These are phyloP conservation scores for Neoarthrinium moseri DNA, from an alignment of 2,329 filamentous ascomycete species.

Conservation along the genomic window DNA sequence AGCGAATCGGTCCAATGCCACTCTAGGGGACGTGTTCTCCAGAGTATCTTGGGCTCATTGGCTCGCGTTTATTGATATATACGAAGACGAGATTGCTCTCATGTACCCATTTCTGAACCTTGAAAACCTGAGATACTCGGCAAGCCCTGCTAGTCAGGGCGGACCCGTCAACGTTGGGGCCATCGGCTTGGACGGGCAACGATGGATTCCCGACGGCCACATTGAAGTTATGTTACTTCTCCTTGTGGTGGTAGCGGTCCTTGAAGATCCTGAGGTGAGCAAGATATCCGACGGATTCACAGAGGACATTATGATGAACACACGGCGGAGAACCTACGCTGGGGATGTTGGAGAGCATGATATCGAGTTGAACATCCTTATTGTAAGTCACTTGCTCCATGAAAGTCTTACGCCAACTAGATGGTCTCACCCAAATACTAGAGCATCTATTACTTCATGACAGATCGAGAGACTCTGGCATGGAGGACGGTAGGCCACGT, in stretches of 20 bases:
- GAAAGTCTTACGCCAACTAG: neutral
- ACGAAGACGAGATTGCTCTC: constrained; percentile 6
- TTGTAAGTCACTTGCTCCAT: neutral
- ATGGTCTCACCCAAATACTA: too few relatives aligned
- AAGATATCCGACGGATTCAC: neutral
- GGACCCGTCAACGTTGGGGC: neutral
- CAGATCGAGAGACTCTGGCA: constrained; percentile 2
- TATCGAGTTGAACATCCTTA: neutral
- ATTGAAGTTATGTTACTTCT: constrained; percentile 1
- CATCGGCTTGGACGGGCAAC: neutral
- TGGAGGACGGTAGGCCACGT: constrained; percentile 5
- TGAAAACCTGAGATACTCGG: neutral
- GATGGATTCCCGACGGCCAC: neutral
- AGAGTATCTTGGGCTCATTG: neutral
- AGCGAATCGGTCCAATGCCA: neutral
- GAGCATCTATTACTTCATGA: constrained; percentile 10
- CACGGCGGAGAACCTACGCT: neutral
- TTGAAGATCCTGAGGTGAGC: constrained; percentile 5
- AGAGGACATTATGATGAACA: neutral
- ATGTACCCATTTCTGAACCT: constrained; percentile 5
- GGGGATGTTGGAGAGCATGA: neutral
- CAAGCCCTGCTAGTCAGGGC: neutral
- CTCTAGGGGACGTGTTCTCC: neutral
- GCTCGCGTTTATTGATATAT: constrained; percentile 1
- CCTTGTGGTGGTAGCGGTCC: constrained; percentile 1